Percentiles rank a stretch among this genome's conserved stretches.
Evolutionary conservation across 768 basidiomycete species (phyloP).

Genomic region (Sistotremastrum niveocremeum): DNA sequence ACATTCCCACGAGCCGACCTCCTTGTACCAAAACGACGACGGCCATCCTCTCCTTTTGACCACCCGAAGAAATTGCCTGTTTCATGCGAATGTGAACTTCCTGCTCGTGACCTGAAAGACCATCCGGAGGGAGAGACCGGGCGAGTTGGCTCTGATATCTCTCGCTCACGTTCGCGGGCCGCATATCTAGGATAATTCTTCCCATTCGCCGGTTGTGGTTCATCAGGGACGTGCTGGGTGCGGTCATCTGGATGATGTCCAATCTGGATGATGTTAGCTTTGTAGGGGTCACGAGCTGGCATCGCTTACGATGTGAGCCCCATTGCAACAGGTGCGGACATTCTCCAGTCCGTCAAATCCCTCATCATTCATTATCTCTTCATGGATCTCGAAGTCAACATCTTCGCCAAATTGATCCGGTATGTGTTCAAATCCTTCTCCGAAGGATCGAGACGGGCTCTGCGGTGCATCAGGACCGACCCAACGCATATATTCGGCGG

Average conservation of each 20-base stretch:
- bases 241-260: conserved; percentile 33
- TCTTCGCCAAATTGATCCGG: conserved; percentile 40
- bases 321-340: conserved; percentile 84
- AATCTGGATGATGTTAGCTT: conserved; percentile 44
- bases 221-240: conserved; percentile 11
- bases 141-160: conserved; percentile 32
- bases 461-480: conserved; percentile 61
- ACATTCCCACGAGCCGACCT: conserved; percentile 22
- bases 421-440: conserved; percentile 17
- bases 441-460: conserved; percentile 57
- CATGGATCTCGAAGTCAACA: conserved; percentile 75
- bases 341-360: conserved; percentile 92
- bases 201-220: conserved; percentile 21
- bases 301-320: conserved; percentile 71
- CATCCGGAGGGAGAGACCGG: conserved; percentile 64
- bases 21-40: conserved; percentile 62
- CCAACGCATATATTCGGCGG: conserved; percentile 81
- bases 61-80: conserved; percentile 52
- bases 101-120: conserved; percentile 73
- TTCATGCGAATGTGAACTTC: conserved; percentile 63
- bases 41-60: conserved; percentile 48
- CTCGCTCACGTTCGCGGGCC: conserved; percentile 30
- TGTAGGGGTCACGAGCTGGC: conserved; percentile 23
- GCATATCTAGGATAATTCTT: conserved; percentile 23
- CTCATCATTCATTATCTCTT: conserved; percentile 54